Conservation (phyloP, 2,329 filamentous ascomycete genomes). For the Xylogone sp. region DNA sequence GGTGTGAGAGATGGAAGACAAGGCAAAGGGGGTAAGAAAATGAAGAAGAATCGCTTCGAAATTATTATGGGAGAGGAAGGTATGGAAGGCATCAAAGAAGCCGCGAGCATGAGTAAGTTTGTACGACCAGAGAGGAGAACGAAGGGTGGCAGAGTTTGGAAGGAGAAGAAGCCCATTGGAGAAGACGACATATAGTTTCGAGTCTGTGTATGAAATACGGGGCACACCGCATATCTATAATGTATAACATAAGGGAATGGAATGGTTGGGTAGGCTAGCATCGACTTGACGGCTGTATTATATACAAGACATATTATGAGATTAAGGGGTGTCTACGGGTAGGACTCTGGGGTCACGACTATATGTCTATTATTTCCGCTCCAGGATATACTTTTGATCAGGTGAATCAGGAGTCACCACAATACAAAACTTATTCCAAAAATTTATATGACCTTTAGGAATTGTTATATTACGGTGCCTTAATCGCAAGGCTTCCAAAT, state of each 20-base stretch:
- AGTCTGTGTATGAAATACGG: neutral
- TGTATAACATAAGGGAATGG: neutral
- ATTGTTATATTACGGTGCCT: too few species aligned
- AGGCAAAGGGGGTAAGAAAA: conserved; percentile 38
- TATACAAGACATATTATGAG: too few species aligned
- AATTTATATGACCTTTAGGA: too few species aligned
- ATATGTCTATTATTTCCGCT: too few species aligned
- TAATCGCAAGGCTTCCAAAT: too few species aligned
- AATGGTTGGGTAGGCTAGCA: neutral
- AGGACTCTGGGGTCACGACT: too few species aligned
- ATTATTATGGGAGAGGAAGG: conserved; percentile 37
- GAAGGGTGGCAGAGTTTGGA: conserved; percentile 30
- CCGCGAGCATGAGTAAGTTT: conserved; percentile 15
- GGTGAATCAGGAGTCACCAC: too few species aligned
- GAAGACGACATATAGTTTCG: conserved; percentile 23
- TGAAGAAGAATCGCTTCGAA: conserved; percentile 37
- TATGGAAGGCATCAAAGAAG: conserved; percentile 35
- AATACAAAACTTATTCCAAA: too few species aligned
- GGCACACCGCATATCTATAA: too few species aligned
- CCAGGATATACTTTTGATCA: too few species aligned
- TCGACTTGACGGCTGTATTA: too few species aligned
- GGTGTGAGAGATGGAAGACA: conserved; percentile 26
- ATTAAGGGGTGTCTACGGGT: too few species aligned
- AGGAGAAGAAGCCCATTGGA: conserved; percentile 28
- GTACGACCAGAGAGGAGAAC: conserved; percentile 26